These are phyloP conservation scores for Saccharomycopsis fodiens DNA, from an alignment of 805 yeast species.

Conservation along the genomic window DNA sequence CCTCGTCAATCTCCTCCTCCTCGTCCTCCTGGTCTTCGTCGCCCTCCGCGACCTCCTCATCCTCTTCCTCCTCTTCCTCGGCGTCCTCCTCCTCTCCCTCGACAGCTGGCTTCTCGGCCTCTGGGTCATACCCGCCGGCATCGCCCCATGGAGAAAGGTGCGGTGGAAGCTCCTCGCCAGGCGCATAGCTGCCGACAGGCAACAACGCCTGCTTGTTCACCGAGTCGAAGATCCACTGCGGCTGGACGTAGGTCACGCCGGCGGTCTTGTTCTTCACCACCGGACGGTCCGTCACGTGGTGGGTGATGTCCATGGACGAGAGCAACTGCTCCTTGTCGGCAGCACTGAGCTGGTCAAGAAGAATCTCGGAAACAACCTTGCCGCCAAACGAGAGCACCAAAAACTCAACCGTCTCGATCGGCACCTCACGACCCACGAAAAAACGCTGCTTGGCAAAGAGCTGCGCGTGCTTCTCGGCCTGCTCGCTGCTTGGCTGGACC, in stretches of 20 bases:
- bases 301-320: constrained; percentile 52
- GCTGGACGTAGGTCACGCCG: constrained; percentile 92
- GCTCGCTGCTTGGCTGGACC: constrained; percentile 54
- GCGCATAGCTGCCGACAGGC: constrained; percentile 77
- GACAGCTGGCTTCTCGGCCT: constrained; percentile 38
- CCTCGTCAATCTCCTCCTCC: constrained; percentile 41
- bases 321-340: constrained; percentile 43
- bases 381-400: constrained; percentile 85
- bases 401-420: constrained; percentile 85
- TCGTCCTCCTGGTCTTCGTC: constrained; percentile 45
- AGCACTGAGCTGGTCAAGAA: constrained; percentile 58
- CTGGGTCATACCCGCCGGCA: constrained; percentile 83
- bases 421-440: constrained; percentile 91
- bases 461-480: constrained; percentile 44
- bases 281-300: constrained; percentile 93
- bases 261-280: constrained; percentile 65
- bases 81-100: constrained; percentile 39
- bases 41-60: constrained; percentile 45
- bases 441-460: constrained; percentile 72
- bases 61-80: constrained; percentile 44
- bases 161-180: constrained; percentile 94
- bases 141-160: constrained; percentile 99
- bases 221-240: constrained; percentile 96
- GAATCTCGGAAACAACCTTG: constrained; percentile 70
- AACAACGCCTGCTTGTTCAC: constrained; percentile 69